These are phyloP conservation scores for Rosa chinensis DNA, from an alignment of 306 rosid genomes.

Conservation along the genomic window DNA sequence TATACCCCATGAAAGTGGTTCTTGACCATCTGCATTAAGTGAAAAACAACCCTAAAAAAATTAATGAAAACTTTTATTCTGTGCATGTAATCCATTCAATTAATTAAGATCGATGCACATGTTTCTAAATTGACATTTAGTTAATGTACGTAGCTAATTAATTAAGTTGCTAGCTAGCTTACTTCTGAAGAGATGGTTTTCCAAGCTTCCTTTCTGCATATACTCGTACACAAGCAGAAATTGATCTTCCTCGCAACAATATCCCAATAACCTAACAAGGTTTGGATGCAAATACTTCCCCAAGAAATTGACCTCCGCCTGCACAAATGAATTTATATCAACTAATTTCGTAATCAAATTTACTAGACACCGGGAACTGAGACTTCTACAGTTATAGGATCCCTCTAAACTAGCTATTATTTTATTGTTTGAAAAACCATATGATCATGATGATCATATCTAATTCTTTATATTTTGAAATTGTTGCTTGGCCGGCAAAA, in stretches of 20 bases:
- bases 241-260: slow-evolving; percentile 69
- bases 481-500: background rate
- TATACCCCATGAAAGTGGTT: slow-evolving; percentile 64
- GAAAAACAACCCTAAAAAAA: too few relatives aligned
- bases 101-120: background rate
- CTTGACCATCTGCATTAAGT: slow-evolving; percentile 44
- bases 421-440: background rate
- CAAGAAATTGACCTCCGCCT: slow-evolving; percentile 80
- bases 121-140: background rate
- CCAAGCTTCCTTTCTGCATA: slow-evolving; percentile 84
- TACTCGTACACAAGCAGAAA: slow-evolving; percentile 69
- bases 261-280: slow-evolving; percentile 72
- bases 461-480: background rate
- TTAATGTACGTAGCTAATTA: background rate
- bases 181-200: slow-evolving; percentile 86
- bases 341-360: background rate
- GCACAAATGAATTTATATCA: slow-evolving; percentile 5
- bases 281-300: slow-evolving; percentile 81
- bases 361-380: background rate
- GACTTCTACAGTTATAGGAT: background rate
- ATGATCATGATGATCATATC: background rate
- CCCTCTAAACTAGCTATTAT: background rate
- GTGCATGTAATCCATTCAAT: background rate
- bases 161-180: background rate
- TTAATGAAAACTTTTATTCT: too few relatives aligned